Evolutionary conservation across 2,329 filamentous ascomycete genomes (phyloP), one percentile per base, ranked within the genome.

Genomic region (Botrytis galanthina): DNA sequence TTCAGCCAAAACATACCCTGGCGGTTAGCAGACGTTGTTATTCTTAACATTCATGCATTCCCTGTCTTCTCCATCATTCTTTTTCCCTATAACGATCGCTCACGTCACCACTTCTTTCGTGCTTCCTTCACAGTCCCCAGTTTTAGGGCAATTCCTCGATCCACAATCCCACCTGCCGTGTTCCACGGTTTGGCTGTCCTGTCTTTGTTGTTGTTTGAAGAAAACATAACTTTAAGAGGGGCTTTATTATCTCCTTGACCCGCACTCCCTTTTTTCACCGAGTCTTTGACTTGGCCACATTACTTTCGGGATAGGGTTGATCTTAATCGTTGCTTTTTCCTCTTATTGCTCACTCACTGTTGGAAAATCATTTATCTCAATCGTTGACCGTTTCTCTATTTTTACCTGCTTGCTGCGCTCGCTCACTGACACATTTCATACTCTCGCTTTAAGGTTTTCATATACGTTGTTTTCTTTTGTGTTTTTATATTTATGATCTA

Each of bases 31-130:
- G 22, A 29, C 35, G 32, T n/a, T 51, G 14, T 67, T 51, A 46
- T 67, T 54, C 64, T 14, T 37, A 10, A 51, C 46, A 35, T 67
- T 39, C n/a, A 32, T 57, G 57, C 48, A 22, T 42, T 68, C 26
- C n/a, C 14, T 57, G 26, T 57, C 35, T 54, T 54, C 14, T 39
- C 46, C 20, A 20, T 39, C 20, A 29, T 29, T 39, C 16, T 32
- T 35, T 68, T 54, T 7, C 14, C 39, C 35, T 20, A 32, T 29
- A 54, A 54, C 64, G 37, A 14, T 67, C 46, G 64, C 64, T 69
- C 66, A 69, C 66, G 66, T 69, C 66, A 69, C 66, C 66, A 69
- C 66, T 69, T 57, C 48, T 42, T 69, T 69, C 48, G n/a, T 57
- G 46, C 46, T 51, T 37, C 44, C 46, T 67, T 67, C 44, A 12